phyloP scores from a whole-genome alignment of 805 yeast species.

The Komagataella pastoris region DNA sequence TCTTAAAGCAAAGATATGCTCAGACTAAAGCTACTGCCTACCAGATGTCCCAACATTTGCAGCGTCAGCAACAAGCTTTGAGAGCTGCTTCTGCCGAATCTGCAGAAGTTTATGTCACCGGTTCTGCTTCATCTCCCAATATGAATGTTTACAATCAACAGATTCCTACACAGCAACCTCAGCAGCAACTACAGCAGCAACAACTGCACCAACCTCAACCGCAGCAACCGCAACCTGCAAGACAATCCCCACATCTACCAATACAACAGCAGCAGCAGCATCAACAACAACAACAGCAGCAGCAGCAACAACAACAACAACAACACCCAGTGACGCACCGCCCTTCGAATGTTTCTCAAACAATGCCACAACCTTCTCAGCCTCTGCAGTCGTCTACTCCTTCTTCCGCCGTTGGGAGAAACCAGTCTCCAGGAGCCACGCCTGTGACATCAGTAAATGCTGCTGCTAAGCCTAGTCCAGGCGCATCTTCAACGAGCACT shows the following conservation, averaged over 20 bases:
- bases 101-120: constrained; percentile 4
- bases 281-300: constrained; percentile 8
- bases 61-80: constrained; percentile 5
- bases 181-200: constrained; percentile 5
- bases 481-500: constrained; percentile 7
- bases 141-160: constrained; percentile 1
- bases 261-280: constrained; percentile 2
- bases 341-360: not conserved
- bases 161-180: constrained; percentile 2
- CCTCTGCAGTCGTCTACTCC: not conserved
- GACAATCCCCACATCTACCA: constrained; percentile 3
- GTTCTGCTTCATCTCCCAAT: constrained; percentile 8
- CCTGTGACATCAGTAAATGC: constrained; percentile 36
- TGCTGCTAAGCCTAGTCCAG: constrained; percentile 24
- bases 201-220: constrained; percentile 6
- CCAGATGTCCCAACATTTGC: constrained; percentile 27
- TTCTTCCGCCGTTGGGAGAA: constrained; percentile 3
- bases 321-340: constrained; percentile 6
- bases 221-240: constrained; percentile 7
- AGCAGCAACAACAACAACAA: constrained; percentile 9
- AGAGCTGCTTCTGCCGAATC: constrained; percentile 5
- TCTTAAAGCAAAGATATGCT: constrained; percentile 29
- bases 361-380: constrained; percentile 1
- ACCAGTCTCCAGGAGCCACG: constrained; percentile 17
- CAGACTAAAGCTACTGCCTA: constrained; percentile 37